Evolutionary conservation across 2,329 filamentous ascomycete species (phyloP).

Genomic region (Penicillium janthinellum): DNA sequence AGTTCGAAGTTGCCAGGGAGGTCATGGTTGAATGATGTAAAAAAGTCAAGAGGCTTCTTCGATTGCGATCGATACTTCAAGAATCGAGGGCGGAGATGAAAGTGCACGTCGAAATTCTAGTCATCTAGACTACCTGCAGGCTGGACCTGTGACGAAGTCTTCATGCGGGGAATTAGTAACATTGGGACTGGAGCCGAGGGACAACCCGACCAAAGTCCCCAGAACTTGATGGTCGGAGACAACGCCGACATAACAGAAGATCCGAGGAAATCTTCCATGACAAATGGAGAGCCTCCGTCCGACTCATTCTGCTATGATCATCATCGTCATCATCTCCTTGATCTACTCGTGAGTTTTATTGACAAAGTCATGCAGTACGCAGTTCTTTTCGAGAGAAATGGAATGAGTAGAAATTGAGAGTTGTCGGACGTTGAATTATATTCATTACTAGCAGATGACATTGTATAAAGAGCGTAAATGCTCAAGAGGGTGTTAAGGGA

Average conservation of each 20-base stretch:
- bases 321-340: no score
- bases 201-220: not conserved
- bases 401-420: no score
- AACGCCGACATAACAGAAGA: not conserved
- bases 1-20: not conserved
- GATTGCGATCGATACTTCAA: not conserved
- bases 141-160: conserved; percentile 1
- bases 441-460: no score
- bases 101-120: not conserved
- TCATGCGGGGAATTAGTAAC: conserved; percentile 25
- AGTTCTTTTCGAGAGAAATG: no score
- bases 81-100: not conserved
- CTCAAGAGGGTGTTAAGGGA: no score
- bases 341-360: no score
- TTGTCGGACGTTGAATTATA: no score
- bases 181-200: conserved; percentile 12
- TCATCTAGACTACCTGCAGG: not conserved
- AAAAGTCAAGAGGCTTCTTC: not conserved
- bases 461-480: no score
- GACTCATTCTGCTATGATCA: not conserved
- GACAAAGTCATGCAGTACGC: no score
- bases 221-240: not conserved
- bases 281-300: not conserved
- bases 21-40: conserved; percentile 1
- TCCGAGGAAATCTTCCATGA: not conserved